These are phyloP conservation scores for Nematocida ausubeli DNA, from an alignment of 371 early-diverging fungal species.

Conservation along the genomic window DNA sequence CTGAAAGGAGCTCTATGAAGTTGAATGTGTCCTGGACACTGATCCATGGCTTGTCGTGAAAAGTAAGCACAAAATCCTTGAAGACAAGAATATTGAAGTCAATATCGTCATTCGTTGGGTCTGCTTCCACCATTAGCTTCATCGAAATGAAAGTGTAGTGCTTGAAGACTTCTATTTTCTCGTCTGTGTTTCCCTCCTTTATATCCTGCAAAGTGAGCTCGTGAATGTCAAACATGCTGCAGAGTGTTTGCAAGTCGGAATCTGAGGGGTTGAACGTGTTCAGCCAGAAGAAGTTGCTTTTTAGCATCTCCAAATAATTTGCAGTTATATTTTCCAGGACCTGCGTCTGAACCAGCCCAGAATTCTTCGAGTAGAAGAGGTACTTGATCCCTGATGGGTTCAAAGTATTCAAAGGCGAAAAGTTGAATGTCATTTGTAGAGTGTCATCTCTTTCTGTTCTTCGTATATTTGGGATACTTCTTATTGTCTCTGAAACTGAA, in stretches of 20 bases:
- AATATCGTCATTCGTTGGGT: slow-evolving; percentile 54
- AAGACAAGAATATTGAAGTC: slow-evolving; percentile 67
- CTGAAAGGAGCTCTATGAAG: slow-evolving; percentile 61
- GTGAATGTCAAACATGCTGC: slow-evolving; percentile 58
- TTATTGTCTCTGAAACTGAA: slow-evolving; percentile 12
- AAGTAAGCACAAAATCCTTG: slow-evolving; percentile 65
- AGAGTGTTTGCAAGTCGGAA: slow-evolving; percentile 54
- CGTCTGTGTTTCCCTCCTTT: slow-evolving; percentile 64
- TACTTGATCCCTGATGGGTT: slow-evolving; percentile 57
- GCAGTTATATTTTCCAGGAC: slow-evolving; percentile 29
- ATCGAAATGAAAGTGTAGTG: slow-evolving; percentile 65
- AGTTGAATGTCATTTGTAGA: slow-evolving; percentile 48
- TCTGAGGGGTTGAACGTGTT: slow-evolving; percentile 66
- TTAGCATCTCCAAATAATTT: slow-evolving; percentile 28
- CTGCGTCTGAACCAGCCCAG: slow-evolving; percentile 56
- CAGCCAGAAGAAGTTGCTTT: slow-evolving; percentile 61
- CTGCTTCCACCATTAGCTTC: slow-evolving; percentile 54
- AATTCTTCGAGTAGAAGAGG: slow-evolving; percentile 59
- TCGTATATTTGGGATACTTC: slow-evolving; percentile 30
- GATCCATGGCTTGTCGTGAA: slow-evolving; percentile 66
- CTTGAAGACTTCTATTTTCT: slow-evolving; percentile 66
- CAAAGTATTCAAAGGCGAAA: slow-evolving; percentile 30
- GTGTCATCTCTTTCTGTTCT: slow-evolving; percentile 5
- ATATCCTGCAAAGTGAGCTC: slow-evolving; percentile 63
- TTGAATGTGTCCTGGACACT: slow-evolving; percentile 64